Evolutionary conservation across 2,329 filamentous ascomycete species (phyloP), one percentile per base, ranked within the genome.

Genomic region (Alternaria brassicicola): DNA sequence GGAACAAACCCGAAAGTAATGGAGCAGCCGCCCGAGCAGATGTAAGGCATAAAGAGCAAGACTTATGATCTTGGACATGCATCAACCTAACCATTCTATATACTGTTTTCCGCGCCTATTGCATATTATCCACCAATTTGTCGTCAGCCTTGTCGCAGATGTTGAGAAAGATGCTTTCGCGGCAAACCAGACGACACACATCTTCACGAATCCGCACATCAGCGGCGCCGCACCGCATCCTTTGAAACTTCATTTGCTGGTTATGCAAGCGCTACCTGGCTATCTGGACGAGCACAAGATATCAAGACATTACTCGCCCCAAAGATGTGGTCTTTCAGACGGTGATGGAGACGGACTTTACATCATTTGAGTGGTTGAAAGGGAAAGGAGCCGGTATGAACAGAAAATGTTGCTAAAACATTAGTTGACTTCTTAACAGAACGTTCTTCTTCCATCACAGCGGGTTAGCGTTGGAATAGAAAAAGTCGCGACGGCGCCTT

Each of bases 341-440:
- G 19, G 70, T 70, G 3, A 38, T 74, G 8, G 61, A 64, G 1
- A 75, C 73, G 0, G 51, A 69, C 4, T 61, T 73, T 1, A 30
- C 61, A 9, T 65, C 70, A 1, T 75, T 75, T 41, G 69, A 74
- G 17, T 76, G 67, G 68, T 58, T 75, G 57, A 63, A 67, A n/a
- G n/a, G n/a, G n/a, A n/a, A n/a, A n/a, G n/a, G n/a, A n/a, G n/a
- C n/a, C n/a, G n/a, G n/a, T n/a, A n/a, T n/a, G n/a, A n/a, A n/a
- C n/a, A n/a, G n/a, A n/a, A n/a, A n/a, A n/a, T n/a, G n/a, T n/a
- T n/a, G n/a, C n/a, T n/a, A n/a, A n/a, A n/a, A n/a, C n/a, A n/a
- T n/a, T n/a, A n/a, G n/a, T n/a, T n/a, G n/a, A n/a, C n/a, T n/a
- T n/a, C n/a, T n/a, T n/a, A n/a, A n/a, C n/a, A n/a, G n/a, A n/a